These are phyloP conservation scores for Pholiota microspora DNA, from an alignment of 768 basidiomycete genomes.

Conservation along the genomic window DNA sequence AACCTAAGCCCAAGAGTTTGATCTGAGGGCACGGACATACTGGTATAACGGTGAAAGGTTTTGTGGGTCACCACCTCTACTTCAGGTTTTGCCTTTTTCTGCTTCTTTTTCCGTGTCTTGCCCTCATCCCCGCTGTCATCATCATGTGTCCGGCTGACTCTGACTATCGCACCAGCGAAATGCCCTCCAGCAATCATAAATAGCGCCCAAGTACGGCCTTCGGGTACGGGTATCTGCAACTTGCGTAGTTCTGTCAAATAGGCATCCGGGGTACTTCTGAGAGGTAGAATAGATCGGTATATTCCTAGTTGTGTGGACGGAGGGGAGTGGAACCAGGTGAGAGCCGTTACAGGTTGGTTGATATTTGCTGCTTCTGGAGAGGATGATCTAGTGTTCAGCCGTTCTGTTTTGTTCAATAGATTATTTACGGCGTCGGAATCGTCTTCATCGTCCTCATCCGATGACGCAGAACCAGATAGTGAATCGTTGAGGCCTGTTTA, in stretches of 20 bases:
- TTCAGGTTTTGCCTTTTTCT: constrained; percentile 68
- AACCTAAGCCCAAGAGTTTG: constrained; percentile 8
- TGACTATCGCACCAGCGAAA: constrained; percentile 89
- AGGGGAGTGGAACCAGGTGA: constrained; percentile 90
- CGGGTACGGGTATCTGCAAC: constrained; percentile 55
- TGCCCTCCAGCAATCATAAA: constrained; percentile 98
- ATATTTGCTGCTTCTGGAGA: constrained; percentile 37
- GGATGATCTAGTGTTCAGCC: constrained; percentile 38
- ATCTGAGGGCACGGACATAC: constrained; percentile 42
- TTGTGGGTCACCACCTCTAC: constrained; percentile 85
- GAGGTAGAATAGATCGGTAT: constrained; percentile 74
- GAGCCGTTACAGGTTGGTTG: constrained; percentile 52
- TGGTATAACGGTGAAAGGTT: constrained; percentile 98
- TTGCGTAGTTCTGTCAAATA: constrained; percentile 61
- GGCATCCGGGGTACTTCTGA: constrained; percentile 35
- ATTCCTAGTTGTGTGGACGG: constrained; percentile 88
- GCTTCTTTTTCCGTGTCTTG: constrained; percentile 50
- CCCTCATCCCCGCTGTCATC: constrained; percentile 37
- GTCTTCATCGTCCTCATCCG: constrained; percentile 46
- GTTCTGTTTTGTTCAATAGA: constrained; percentile 63
- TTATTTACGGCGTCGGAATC: constrained; percentile 66
- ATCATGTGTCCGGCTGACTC: constrained; percentile 56
- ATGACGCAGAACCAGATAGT: constrained; percentile 88
- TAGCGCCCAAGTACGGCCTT: constrained; percentile 84
- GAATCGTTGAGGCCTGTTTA: constrained; percentile 66